A percentile compares a stretch with the other conserved stretches of the same genome.
Evolutionary conservation across 371 early-diverging fungal species (phyloP).

Genomic region (Funneliformis caledonium): DNA sequence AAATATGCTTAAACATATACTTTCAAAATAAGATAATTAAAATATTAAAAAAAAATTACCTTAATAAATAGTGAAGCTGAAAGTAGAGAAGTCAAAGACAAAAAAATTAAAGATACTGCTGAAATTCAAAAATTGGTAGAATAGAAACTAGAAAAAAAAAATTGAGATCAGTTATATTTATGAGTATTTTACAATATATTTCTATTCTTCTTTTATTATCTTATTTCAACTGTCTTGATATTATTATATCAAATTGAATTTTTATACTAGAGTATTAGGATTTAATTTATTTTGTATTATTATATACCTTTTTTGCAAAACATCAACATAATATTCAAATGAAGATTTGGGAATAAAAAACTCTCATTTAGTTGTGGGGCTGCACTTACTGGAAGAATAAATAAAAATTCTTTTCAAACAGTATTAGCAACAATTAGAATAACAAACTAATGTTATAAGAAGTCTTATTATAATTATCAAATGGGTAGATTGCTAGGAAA

Average conservation of each 20-base stretch:
- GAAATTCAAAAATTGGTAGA: no score
- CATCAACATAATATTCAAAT: not conserved
- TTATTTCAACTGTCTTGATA: not conserved
- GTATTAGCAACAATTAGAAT: not conserved
- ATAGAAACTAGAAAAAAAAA: no score
- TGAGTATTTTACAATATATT: no score
- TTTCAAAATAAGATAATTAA: no score
- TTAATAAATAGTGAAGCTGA: no score
- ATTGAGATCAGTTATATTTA: no score
- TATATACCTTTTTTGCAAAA: not conserved
- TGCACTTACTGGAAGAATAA: not conserved
- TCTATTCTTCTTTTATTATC: no score
- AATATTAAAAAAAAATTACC: no score
- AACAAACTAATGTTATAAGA: not conserved
- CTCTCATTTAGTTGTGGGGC: not conserved
- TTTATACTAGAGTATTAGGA: not conserved
- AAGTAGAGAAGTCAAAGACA: no score
- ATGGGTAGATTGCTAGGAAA: no score
- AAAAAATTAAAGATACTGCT: no score
- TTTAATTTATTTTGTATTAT: not conserved
- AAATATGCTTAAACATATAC: no score
- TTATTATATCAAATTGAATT: not conserved
- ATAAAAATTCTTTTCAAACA: not conserved
- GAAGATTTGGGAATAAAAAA: not conserved
- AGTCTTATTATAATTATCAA: not conserved